phyloP scores from a whole-genome alignment of 2,329 filamentous ascomycete genomes.

The Thielaviopsis euricoi region DNA sequence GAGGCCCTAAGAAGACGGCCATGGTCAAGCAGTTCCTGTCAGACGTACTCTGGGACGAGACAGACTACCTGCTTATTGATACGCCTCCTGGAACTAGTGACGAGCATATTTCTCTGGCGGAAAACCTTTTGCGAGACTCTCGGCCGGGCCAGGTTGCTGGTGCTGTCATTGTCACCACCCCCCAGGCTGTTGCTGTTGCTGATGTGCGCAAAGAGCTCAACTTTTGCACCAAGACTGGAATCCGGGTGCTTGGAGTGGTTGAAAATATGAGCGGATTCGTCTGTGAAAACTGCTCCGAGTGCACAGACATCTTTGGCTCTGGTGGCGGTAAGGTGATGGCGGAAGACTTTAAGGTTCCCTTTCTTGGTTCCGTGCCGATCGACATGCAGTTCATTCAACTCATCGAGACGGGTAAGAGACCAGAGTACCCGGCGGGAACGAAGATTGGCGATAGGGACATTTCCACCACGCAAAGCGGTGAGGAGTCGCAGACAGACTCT shows the following conservation, averaged over 20 bases:
- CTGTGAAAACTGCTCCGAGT: conserved; percentile 66
- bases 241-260: conserved; percentile 70
- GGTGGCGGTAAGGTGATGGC: conserved; percentile 87
- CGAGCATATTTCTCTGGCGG: conserved; percentile 88
- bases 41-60: conserved; percentile 72
- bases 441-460: conserved; percentile 40
- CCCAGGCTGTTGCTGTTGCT: conserved; percentile 81
- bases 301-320: conserved; percentile 83
- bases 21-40: conserved; percentile 96
- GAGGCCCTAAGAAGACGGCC: conserved; percentile 94
- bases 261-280: conserved; percentile 95
- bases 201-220: conserved; percentile 93
- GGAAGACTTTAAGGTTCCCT: conserved; percentile 64
- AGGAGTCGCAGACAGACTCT: conserved; percentile 17
- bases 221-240: conserved; percentile 72
- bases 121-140: conserved; percentile 56
- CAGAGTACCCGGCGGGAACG: conserved; percentile 54
- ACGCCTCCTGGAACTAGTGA: conserved; percentile 93
- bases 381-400: conserved; percentile 82
- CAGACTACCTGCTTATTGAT: conserved; percentile 89
- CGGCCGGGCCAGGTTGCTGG: conserved; percentile 56
- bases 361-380: conserved; percentile 76
- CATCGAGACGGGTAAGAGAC: conserved; percentile 55
- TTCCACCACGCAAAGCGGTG: conserved; percentile 15
- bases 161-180: conserved; percentile 89